Conservation (phyloP, 75 land plant species). For the Picea sitchensis region DNA sequence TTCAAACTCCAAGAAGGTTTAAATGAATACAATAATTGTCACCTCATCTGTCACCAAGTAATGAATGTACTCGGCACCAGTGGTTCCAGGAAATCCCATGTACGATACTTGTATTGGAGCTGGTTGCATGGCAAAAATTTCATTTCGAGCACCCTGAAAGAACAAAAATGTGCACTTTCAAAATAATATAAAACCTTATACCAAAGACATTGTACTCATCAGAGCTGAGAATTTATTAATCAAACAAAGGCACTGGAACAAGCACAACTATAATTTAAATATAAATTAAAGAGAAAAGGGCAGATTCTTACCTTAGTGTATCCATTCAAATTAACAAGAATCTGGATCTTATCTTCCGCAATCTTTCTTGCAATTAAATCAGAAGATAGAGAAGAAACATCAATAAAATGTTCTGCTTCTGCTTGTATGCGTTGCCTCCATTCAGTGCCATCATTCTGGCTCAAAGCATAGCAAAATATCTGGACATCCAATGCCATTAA, state of each 20-base stretch:
- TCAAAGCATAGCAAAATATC: constrained; percentile 98
- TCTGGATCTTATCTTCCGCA: constrained; percentile 85
- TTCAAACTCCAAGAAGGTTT: neutral
- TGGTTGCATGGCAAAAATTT: constrained; percentile 99
- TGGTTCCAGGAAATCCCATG: constrained; percentile 99
- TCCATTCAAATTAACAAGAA: constrained; percentile 92
- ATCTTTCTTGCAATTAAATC: constrained; percentile 88
- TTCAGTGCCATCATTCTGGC: constrained; percentile 95
- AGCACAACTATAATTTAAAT: neutral
- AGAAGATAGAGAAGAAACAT: constrained; percentile 89
- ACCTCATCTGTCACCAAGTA: constrained; percentile 99
- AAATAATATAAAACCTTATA: neutral
- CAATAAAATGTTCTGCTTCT: constrained; percentile 95
- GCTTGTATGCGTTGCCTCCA: constrained; percentile 85
- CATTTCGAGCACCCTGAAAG: constrained; percentile 93
- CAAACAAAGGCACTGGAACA: neutral
- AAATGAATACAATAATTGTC: neutral
- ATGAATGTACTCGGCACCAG: constrained; percentile 92
- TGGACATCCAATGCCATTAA: constrained; percentile 17
- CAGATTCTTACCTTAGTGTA: constrained; percentile 79
- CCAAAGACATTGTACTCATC: neutral
- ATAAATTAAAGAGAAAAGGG: neutral
- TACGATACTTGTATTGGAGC: constrained; percentile 98
- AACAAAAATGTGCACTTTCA: neutral
- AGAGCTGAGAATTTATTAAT: neutral